These are phyloP conservation scores for Coemansia sp. DNA, from an alignment of 192 early-diverging fungal species.

Conservation along the genomic window DNA sequence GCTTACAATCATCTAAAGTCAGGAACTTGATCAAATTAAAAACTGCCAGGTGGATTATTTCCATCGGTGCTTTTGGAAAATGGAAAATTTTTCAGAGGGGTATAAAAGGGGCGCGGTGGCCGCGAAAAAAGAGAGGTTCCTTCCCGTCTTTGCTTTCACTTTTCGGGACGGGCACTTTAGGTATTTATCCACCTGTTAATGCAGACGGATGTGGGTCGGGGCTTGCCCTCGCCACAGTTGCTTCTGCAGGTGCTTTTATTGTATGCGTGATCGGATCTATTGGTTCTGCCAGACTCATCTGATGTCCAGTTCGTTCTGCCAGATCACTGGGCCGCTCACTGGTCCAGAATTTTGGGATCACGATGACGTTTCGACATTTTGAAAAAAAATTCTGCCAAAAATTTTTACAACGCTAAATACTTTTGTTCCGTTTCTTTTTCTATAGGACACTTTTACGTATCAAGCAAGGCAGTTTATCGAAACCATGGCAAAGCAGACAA, in stretches of 20 bases:
- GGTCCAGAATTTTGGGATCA: too few relatives aligned
- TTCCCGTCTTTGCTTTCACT: constrained; percentile 48
- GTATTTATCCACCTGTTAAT: constrained; percentile 8
- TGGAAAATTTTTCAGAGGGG: constrained; percentile 15
- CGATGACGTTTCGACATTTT: too few relatives aligned
- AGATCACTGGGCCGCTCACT: too few relatives aligned
- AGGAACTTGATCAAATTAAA: not conserved
- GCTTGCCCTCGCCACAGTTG: not conserved
- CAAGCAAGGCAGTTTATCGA: too few relatives aligned
- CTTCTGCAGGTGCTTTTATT: constrained; percentile 5
- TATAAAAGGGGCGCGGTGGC: constrained; percentile 31
- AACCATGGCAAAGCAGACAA: constrained; percentile 58
- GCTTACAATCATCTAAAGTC: too few relatives aligned
- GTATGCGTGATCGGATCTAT: constrained; percentile 6
- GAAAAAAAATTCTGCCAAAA: constrained; percentile 1
- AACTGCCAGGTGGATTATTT: not conserved
- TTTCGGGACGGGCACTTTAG: constrained; percentile 42
- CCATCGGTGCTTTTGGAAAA: not conserved
- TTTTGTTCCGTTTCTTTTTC: too few relatives aligned
- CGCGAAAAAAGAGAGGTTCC: constrained; percentile 13
- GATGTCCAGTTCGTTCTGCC: too few relatives aligned
- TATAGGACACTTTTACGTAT: too few relatives aligned
- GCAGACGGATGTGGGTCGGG: not conserved
- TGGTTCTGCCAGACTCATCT: not conserved
- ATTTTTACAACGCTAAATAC: not conserved